Conservation (phyloP, 371 early-diverging fungal genomes). For the Coemansia sp. region DNA sequence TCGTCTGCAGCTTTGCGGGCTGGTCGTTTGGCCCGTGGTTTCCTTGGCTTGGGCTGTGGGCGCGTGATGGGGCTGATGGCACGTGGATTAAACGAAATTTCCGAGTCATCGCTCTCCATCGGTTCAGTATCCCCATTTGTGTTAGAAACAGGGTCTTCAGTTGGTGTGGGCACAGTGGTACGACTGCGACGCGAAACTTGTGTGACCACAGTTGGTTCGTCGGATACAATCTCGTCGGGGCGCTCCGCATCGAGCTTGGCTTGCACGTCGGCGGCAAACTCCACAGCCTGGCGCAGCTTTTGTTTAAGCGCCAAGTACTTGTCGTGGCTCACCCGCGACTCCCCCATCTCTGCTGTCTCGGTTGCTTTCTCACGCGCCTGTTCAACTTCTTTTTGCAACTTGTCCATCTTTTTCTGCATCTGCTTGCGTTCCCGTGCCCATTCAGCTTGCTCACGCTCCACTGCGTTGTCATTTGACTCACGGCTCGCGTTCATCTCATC, state of each 20-base stretch:
- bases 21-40: background rate
- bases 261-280: conserved; percentile 34
- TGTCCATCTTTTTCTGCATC: conserved; percentile 29
- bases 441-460: conserved; percentile 12
- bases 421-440: conserved; percentile 45
- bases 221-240: too few species aligned
- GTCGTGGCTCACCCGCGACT: conserved; percentile 37
- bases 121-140: background rate
- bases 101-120: conserved; percentile 38
- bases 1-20: background rate
- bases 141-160: background rate
- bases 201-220: too few species aligned
- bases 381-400: conserved; percentile 31
- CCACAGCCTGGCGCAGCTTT: conserved; percentile 32
- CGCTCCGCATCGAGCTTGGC: conserved; percentile 29
- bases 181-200: background rate
- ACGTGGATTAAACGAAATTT: conserved; percentile 40
- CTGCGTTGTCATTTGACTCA: too few species aligned
- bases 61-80: conserved; percentile 2
- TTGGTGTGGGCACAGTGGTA: too few species aligned
- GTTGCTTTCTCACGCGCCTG: conserved; percentile 24
- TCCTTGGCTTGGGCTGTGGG: background rate
- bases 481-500: too few species aligned
- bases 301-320: conserved; percentile 35
- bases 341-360: conserved; percentile 32